Base-by-base conservation (phyloP, 2,329 filamentous ascomycete species). In the Talaromyces funiculosus region DNA sequence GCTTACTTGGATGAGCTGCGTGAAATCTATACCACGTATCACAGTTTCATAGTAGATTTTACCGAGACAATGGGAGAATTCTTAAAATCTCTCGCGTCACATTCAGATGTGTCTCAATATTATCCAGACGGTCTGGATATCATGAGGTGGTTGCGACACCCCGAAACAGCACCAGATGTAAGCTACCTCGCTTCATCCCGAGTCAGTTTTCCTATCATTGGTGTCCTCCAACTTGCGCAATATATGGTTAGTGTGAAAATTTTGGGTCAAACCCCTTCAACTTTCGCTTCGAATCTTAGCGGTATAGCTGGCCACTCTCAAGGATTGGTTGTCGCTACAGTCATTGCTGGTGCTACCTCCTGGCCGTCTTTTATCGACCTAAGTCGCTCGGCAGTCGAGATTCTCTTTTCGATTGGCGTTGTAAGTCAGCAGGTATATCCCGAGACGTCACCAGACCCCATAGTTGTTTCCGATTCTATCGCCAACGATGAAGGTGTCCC, bases 101-200 rank as follows among this genome's bases (percentile, higher is more conserved):
- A 49, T 24, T 26, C 24, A 31, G 26, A 51, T 22, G n/a, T 51
- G 14, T 47, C 14, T n/a, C 43, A 47, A 84, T 86, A 96, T 64
- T 99, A 96, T 75, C 86, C 92, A 63, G 97, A 99, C 77, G 94
- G 94, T 20, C 80, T 99, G 64, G 93, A 99, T 77, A 84, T 99
- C 67, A 86, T 97, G 82, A 83, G 86, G 72, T 99, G 94, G 94
- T 84, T 99, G 60, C 90, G 91, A 73, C 85, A 93, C 72, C 86
- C 86, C 49, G 93, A 97, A 64, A 84, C 90, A 10, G 95, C 96
- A 60, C 94, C 94, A 18, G 93, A 97, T 74, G 85, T 89, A 60
- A 92, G 97, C 74, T 99, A 99, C 74, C 83, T 97, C 33, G 90
- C 97, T 45, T 96, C 92, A 10, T 92, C 92, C 2, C 92, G 92